These are phyloP conservation scores for Bolboschoenus planiculmis DNA, from an alignment of 176 grass and related monocot genomes.

Conservation along the genomic window DNA sequence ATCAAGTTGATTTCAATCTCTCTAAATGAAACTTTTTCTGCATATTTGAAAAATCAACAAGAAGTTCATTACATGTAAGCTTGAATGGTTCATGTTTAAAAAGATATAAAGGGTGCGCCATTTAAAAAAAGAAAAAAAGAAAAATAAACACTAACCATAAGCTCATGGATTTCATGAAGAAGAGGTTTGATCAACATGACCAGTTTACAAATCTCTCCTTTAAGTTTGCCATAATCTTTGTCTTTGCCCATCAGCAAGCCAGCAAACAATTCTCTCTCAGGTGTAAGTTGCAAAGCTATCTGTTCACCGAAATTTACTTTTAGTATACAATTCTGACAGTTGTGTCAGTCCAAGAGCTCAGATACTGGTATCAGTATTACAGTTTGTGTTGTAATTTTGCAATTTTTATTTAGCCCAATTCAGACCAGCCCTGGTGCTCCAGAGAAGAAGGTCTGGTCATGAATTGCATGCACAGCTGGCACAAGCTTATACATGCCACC, in stretches of 20 bases:
- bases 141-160: slow-evolving; percentile 37
- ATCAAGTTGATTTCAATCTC: slow-evolving; percentile 70
- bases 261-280: slow-evolving; percentile 49
- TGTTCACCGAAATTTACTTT: slow-evolving; percentile 20
- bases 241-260: slow-evolving; percentile 30
- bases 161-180: slow-evolving; percentile 45
- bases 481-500: too few relatives aligned
- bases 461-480: too few relatives aligned
- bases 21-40: slow-evolving; percentile 70
- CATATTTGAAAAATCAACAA: neutral
- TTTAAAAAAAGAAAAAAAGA: neutral
- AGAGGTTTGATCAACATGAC: slow-evolving; percentile 43
- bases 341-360: neutral
- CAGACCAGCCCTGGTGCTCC: too few relatives aligned
- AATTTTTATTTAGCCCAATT: neutral
- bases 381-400: neutral
- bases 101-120: neutral
- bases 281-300: slow-evolving; percentile 74
- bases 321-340: neutral
- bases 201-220: slow-evolving; percentile 36
- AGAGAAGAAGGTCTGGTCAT: neutral
- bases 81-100: neutral
- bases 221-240: slow-evolving; percentile 23
- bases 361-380: neutral
- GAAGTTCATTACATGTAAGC: neutral